phyloP scores from a whole-genome alignment of 805 yeast species.

The Phaffomyces antillensis region DNA sequence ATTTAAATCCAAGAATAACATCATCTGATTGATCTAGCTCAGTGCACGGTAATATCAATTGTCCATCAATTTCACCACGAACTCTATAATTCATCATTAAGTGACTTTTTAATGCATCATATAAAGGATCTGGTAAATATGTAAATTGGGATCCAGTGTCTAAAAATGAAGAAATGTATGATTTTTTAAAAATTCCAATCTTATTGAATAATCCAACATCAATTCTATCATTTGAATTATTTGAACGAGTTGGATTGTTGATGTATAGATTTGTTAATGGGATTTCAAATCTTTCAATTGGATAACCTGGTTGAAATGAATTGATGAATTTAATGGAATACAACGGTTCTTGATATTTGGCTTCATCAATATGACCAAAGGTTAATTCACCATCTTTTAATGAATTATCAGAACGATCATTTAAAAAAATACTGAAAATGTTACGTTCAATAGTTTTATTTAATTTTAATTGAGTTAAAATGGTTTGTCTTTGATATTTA shows the following conservation, averaged over 20 bases:
- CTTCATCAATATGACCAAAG: constrained; percentile 35
- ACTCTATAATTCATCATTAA: not conserved
- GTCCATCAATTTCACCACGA: not conserved
- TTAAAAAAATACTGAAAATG: constrained; percentile 16
- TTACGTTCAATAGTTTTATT: constrained; percentile 6
- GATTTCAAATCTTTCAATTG: constrained; percentile 10
- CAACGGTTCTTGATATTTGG: constrained; percentile 30
- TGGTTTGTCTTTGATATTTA: constrained; percentile 5
- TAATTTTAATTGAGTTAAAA: constrained; percentile 9
- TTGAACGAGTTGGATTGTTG: not conserved
- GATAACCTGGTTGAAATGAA: not conserved
- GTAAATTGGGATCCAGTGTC: constrained; percentile 19
- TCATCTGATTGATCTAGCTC: not conserved
- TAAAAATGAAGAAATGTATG: constrained; percentile 9
- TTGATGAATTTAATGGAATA: constrained; percentile 26
- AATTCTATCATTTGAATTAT: not conserved
- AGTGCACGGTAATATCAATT: constrained; percentile 3
- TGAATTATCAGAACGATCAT: constrained; percentile 1
- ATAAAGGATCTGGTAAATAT: constrained; percentile 14
- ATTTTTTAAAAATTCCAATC: constrained; percentile 1
- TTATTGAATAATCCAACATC: constrained; percentile 5
- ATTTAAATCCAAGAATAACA: not conserved
- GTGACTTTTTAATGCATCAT: not conserved
- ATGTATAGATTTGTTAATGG: constrained; percentile 9
- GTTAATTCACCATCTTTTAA: constrained; percentile 20